Evolutionary conservation across 164 flowering plant genomes (phyloP).

Genomic region (Tetrastigma voinierianum): DNA sequence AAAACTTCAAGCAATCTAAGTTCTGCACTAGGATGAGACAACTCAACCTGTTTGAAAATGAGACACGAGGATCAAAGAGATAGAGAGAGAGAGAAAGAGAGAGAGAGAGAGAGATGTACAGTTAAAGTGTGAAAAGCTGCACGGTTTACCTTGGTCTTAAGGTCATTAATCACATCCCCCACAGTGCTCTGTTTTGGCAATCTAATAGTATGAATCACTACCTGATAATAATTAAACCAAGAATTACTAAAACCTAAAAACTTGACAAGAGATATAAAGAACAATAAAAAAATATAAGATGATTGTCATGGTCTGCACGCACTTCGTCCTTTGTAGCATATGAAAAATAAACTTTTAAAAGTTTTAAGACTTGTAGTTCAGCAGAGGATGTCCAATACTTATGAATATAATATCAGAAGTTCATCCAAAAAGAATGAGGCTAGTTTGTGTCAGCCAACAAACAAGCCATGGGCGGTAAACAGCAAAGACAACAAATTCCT

Average conservation of each 20-base stretch:
- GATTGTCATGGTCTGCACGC: background rate
- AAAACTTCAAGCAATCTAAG: conserved; percentile 44
- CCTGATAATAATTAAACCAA: conserved; percentile 26
- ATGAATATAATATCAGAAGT: conserved; percentile 80
- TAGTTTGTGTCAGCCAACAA: background rate
- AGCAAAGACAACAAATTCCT: background rate
- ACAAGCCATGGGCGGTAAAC: background rate
- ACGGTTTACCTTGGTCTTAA: conserved; percentile 31
- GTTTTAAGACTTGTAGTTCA: conserved; percentile 56
- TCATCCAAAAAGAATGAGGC: conserved; percentile 26
- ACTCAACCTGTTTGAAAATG: conserved; percentile 32
- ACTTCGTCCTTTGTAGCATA: conserved; percentile 44
- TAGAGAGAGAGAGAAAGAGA: background rate
- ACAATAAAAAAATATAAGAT: no score
- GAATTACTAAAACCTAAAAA: background rate
- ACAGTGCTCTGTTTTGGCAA: conserved; percentile 44
- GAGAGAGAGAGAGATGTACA: no score
- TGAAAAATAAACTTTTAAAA: conserved; percentile 39
- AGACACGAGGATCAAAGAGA: background rate
- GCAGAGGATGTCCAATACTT: conserved; percentile 80
- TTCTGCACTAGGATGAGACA: conserved; percentile 38
- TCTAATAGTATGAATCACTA: conserved; percentile 36
- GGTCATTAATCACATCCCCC: conserved; percentile 40
- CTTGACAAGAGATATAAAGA: no score
- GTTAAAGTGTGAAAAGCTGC: no score